Evolutionary conservation across 225 moss, liverwort and hornwort genomes (phyloP).

Genomic region (Pseudisothecium myosuroides): DNA sequence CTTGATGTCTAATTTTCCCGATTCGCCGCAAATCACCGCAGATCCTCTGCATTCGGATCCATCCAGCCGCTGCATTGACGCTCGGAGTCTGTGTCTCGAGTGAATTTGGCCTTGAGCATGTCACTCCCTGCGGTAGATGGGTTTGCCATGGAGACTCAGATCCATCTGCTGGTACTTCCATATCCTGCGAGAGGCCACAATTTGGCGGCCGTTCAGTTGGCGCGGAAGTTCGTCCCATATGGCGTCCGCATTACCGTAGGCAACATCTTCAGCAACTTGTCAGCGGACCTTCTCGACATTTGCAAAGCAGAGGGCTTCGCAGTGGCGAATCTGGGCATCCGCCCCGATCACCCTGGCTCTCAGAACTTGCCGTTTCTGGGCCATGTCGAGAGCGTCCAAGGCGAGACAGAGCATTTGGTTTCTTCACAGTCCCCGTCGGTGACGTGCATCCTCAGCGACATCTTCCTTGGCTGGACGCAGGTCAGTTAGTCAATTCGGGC

Average conservation of each 20-base stretch:
- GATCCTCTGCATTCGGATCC: too few relatives aligned
- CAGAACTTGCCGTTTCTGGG: neutral
- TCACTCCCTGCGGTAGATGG: neutral
- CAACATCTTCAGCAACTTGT: constrained; percentile 8
- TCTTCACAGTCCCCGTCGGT: neutral
- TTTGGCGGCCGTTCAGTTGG: neutral
- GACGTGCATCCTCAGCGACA: constrained; percentile 21
- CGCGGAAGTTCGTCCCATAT: neutral
- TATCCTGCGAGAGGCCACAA: constrained; percentile 14
- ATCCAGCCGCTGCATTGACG: too few relatives aligned
- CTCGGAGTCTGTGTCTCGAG: too few relatives aligned
- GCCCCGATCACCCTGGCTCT: neutral
- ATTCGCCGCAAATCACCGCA: too few relatives aligned
- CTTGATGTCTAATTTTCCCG: too few relatives aligned
- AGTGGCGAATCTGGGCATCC: neutral
- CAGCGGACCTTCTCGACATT: neutral
- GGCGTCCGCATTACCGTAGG: constrained; percentile 13
- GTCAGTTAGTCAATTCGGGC: neutral
- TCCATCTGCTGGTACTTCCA: constrained; percentile 8
- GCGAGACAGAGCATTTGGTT: neutral
- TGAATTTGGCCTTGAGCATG: neutral
- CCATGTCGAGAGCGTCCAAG: constrained; percentile 5
- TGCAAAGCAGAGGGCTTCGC: neutral
- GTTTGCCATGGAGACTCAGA: neutral
- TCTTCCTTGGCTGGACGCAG: constrained; percentile 33